A percentile compares a stretch with the other conserved stretches of the same genome.
Evolutionary conservation across 1,284 basidiomycete genomes (phyloP).

Genomic region (Cystobasidiaceae sp.): DNA sequence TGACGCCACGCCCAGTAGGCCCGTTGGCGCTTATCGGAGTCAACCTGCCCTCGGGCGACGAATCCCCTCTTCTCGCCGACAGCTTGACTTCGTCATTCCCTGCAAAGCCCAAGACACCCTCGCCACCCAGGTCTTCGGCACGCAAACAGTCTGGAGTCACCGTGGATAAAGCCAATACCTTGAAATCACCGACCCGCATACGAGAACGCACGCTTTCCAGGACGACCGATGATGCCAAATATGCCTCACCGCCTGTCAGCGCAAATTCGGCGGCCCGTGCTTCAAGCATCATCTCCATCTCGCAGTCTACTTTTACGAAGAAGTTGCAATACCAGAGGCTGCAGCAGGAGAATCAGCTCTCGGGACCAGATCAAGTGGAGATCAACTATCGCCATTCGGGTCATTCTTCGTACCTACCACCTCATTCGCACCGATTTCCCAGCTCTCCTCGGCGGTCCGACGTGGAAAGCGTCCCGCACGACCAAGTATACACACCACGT

Average conservation of each 20-base stretch:
- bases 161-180: too few species aligned
- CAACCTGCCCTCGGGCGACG: too few species aligned
- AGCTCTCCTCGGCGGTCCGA: not conserved
- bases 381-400: not conserved
- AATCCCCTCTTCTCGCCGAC: too few species aligned
- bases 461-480: constrained; percentile 1
- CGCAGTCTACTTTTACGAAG: not conserved
- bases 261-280: not conserved
- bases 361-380: not conserved
- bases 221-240: not conserved
- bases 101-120: too few species aligned
- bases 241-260: not conserved
- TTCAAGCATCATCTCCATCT: not conserved
- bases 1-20: too few species aligned
- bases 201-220: not conserved
- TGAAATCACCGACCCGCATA: too few species aligned
- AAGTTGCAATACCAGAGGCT: not conserved
- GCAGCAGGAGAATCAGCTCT: not conserved
- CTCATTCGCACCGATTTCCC: too few species aligned
- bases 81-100: too few species aligned
- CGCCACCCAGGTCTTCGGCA: too few species aligned
- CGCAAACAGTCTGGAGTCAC: too few species aligned
- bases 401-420: not conserved
- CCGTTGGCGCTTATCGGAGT: too few species aligned
- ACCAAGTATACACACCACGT: not conserved